Evolutionary conservation across 495 filamentous ascomycete species (phyloP).

Genomic region (Echria macrotheca): DNA sequence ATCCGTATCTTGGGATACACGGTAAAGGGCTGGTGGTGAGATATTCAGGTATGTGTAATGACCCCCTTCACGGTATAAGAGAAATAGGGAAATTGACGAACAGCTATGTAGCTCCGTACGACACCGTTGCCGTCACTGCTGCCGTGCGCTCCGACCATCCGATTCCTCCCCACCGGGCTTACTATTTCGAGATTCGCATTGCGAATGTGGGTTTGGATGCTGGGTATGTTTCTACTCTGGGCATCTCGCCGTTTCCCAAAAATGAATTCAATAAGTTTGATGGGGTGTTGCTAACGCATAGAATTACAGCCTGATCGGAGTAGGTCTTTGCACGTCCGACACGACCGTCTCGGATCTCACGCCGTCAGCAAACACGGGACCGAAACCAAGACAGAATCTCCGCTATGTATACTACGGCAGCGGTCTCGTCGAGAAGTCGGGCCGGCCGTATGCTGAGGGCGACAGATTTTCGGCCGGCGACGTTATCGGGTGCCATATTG

Average conservation of each 20-base stretch:
- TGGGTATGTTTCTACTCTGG: neutral
- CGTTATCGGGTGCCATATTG: constrained; percentile 7
- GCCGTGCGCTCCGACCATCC: constrained; percentile 2
- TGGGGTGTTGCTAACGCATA: neutral
- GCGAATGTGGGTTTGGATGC: neutral
- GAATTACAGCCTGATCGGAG: neutral
- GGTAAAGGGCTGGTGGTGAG: too few relatives aligned
- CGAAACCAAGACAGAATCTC: neutral
- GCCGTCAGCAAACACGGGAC: neutral
- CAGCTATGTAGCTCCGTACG: too few relatives aligned
- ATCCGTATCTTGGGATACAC: neutral
- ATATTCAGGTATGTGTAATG: too few relatives aligned
- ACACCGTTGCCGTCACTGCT: neutral
- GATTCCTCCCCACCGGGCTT: neutral
- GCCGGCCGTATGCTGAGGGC: neutral
- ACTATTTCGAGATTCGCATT: constrained; percentile 2
- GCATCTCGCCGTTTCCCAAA: neutral
- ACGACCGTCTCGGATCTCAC: neutral
- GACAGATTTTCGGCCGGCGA: neutral
- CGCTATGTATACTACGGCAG: neutral
- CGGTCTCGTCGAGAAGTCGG: neutral
- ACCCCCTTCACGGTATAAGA: too few relatives aligned
- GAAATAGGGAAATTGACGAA: too few relatives aligned
- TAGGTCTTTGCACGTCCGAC: constrained; percentile 2
- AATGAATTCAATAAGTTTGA: too few relatives aligned